Percentiles rank a stretch among this genome's conserved stretches.
Conservation (phyloP, 352 stramenopile species). For the Phytophthora pseudosyringae region DNA sequence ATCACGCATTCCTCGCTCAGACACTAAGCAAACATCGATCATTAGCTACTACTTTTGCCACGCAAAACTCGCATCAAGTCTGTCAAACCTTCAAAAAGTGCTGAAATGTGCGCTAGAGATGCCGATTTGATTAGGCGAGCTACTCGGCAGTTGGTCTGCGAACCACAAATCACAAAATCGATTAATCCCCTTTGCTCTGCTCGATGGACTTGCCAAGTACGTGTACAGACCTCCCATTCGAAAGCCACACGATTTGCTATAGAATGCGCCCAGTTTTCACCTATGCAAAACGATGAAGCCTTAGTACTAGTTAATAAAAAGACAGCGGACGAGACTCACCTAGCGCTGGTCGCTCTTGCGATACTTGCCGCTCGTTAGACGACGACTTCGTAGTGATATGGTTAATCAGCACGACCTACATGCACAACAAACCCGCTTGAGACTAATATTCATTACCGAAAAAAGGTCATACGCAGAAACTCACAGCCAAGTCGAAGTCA, state of each 20-base stretch:
- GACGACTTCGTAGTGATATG: slow-evolving; percentile 72
- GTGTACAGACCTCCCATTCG: slow-evolving; percentile 71
- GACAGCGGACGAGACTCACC: slow-evolving; percentile 13
- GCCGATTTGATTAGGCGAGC: slow-evolving; percentile 62
- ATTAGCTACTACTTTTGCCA: neutral
- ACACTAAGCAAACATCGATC: slow-evolving; percentile 21
- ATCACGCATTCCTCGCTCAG: slow-evolving; percentile 36
- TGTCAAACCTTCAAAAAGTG: slow-evolving; percentile 49
- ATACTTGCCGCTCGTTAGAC: slow-evolving; percentile 10
- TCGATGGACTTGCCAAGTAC: neutral
- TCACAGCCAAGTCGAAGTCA: slow-evolving; percentile 64
- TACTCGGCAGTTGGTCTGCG: slow-evolving; percentile 45
- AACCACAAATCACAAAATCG: neutral
- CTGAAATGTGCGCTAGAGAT: slow-evolving; percentile 39
- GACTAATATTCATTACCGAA: neutral
- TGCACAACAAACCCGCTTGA: neutral
- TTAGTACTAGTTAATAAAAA: neutral
- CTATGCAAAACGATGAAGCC: slow-evolving; percentile 28
- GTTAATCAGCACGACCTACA: slow-evolving; percentile 71
- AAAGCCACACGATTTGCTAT: slow-evolving; percentile 71
- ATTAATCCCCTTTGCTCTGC: no score
- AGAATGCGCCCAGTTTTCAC: slow-evolving; percentile 73
- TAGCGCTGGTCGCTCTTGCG: slow-evolving; percentile 41
- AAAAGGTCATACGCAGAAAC: slow-evolving; percentile 3
- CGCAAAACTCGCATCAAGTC: neutral